Conservation (phyloP, 306 rosid genomes). For the Prunus dulcis region DNA sequence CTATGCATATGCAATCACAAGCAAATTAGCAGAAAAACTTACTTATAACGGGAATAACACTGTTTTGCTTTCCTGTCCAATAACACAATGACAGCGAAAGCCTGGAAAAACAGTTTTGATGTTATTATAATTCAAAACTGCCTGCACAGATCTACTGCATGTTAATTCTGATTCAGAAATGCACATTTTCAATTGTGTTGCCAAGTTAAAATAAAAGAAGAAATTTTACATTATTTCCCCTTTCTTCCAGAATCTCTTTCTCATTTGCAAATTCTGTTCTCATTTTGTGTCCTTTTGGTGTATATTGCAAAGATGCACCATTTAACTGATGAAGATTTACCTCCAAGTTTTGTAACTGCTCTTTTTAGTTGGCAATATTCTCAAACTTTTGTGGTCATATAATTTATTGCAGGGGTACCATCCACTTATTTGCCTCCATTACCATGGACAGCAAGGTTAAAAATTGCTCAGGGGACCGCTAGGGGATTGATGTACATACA, state of each 20-base stretch:
- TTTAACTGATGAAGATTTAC: background rate
- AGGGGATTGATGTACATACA: conserved; percentile 72
- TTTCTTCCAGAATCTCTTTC: background rate
- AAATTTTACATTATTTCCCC: background rate
- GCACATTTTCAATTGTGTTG: background rate
- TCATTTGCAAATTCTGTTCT: background rate
- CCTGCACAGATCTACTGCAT: conserved; percentile 7
- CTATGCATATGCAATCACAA: conserved; percentile 8
- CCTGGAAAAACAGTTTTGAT: conserved; percentile 14
- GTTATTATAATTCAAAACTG: conserved; percentile 7
- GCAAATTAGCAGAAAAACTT: too few relatives aligned
- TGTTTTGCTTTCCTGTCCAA: too few relatives aligned
- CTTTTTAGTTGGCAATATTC: background rate
- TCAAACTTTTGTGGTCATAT: conserved; percentile 4
- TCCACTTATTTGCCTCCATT: conserved; percentile 41
- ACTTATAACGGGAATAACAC: too few relatives aligned
- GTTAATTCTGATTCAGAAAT: background rate
- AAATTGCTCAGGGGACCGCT: conserved; percentile 75
- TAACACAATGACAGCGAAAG: too few relatives aligned
- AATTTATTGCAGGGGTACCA: conserved; percentile 49
- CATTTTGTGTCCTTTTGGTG: background rate
- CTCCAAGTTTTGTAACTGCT: background rate
- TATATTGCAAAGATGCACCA: background rate
- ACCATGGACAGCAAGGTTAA: conserved; percentile 67
- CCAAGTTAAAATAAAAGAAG: background rate